Percentiles rank a stretch among this genome's conserved stretches.
These are phyloP conservation scores for Fusarium sororula DNA, from an alignment of 2,329 filamentous ascomycete genomes.

Conservation along the genomic window DNA sequence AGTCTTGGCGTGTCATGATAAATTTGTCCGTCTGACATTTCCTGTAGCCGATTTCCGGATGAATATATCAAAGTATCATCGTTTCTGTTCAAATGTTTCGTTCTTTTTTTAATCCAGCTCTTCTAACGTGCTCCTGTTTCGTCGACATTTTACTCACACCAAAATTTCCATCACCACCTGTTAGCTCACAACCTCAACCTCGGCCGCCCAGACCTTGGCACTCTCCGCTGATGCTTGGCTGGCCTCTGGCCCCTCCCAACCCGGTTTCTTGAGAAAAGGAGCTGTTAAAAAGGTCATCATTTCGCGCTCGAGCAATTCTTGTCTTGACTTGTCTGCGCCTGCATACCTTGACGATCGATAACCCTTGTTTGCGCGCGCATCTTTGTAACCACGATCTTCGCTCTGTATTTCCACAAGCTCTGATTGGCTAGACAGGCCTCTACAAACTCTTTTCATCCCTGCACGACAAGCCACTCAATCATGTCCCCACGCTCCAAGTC, in stretches of 20 bases:
- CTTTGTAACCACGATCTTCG: background rate
- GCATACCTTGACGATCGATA: background rate
- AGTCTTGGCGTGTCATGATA: constrained; percentile 33
- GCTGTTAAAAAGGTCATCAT: constrained; percentile 23
- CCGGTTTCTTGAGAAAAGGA: constrained; percentile 1
- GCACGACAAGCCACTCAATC: background rate
- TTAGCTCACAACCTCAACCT: constrained; percentile 4
- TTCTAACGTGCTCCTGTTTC: background rate
- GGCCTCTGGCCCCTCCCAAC: constrained; percentile 14
- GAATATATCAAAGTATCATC: background rate
- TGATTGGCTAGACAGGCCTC: constrained; percentile 5
- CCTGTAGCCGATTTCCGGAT: background rate
- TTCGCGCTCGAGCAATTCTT: background rate
- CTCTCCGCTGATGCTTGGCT: constrained; percentile 30
- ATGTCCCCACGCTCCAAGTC: constrained; percentile 27
- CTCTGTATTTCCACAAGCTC: background rate
- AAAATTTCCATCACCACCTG: background rate
- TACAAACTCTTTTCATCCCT: constrained; percentile 9
- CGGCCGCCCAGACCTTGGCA: constrained; percentile 40
- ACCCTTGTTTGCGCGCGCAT: background rate
- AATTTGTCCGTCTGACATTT: background rate
- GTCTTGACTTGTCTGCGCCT: background rate
- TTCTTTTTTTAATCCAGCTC: background rate
- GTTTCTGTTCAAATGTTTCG: background rate
- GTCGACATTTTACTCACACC: background rate